Base-by-base conservation (phyloP, 1,284 basidiomycete genomes). In the Pterula multifida region DNA sequence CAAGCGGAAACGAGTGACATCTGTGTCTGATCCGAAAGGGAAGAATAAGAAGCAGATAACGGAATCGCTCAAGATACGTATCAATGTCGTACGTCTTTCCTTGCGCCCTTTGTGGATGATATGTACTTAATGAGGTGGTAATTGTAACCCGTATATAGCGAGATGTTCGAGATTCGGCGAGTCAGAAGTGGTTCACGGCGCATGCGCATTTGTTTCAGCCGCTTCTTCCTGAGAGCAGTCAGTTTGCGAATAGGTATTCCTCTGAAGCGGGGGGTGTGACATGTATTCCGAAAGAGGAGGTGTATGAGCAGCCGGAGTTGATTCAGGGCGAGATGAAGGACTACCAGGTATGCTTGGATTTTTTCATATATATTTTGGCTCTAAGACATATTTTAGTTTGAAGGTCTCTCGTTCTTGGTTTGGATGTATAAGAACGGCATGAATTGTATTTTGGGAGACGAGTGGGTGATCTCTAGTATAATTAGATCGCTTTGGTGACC, bases 371-470 rank as follows among this genome's bases (percentile, higher is more conserved):
- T 15, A 13, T 45, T 21, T 45, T 19, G 3, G 12, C 51, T 36
- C 47, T 32, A 50, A 32, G 28, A 3, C 3, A 24, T 13, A 49
- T 12, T 2, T 15, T 45, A 78, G 74, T 61, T 79, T 2, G 65
- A 69, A 28, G 79, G 78, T 0, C 61, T 81, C 21, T 71, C 74
- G 1, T 80, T 71, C 53, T 63, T 81, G 12, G 68, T 68, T 2
- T 67, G 70, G 52, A 79, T 81, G 76, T 71, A 76, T 55, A 63
- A 67, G 4, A 80, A 81, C 54, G 78, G 77, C 1, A 75, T 81
- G 67, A 79, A 74, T 52, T 76, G 74, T 53, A 73, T 80, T 45
- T 65, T 80, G 1, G 79, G 75, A 23, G 79, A 80, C 52, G 78
- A 76, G 75, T 75, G 28, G 15, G 57, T 51, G 71, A 66, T 23